These are phyloP conservation scores for Ophiostoma perfectum DNA, from an alignment of 2,329 filamentous ascomycete genomes.

Conservation along the genomic window DNA sequence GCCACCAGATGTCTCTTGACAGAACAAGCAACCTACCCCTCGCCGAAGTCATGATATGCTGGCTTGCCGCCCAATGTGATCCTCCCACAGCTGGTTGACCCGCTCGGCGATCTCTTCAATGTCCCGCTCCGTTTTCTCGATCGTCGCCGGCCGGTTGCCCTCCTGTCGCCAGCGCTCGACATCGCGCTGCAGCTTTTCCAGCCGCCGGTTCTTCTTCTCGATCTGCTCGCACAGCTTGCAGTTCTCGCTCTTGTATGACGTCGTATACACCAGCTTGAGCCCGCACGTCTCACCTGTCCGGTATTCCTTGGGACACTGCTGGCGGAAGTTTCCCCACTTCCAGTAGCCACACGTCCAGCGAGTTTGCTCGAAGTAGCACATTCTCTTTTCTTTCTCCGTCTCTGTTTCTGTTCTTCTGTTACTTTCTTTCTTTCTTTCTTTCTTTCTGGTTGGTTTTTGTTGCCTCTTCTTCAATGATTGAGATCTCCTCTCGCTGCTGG, in stretches of 20 bases:
- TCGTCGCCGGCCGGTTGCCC: conserved; percentile 66
- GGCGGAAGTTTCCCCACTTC: conserved; percentile 89
- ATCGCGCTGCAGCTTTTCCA: conserved; percentile 67
- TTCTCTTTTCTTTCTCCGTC: conserved; percentile 27
- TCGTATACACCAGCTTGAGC: conserved; percentile 80
- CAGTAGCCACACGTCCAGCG: conserved; percentile 82
- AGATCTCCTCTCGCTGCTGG: too few species aligned
- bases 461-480: too few species aligned
- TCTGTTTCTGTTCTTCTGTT: neutral
- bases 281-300: conserved; percentile 95
- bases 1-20: neutral
- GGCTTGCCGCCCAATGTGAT: conserved; percentile 35
- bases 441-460: neutral
- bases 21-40: neutral
- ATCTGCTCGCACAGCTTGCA: conserved; percentile 89
- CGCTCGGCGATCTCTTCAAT: conserved; percentile 61
- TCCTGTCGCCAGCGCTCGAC: conserved; percentile 72
- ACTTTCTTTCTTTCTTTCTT: neutral
- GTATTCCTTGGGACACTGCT: conserved; percentile 92
- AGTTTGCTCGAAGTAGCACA: conserved; percentile 97
- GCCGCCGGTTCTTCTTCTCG: conserved; percentile 73
- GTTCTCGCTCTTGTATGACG: conserved; percentile 55
- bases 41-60: conserved; percentile 34
- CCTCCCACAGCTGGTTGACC: conserved; percentile 43
- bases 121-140: conserved; percentile 65